Percentiles rank a stretch among this genome's conserved stretches.
Evolutionary conservation across 164 flowering plant species (phyloP).

Genomic region (Aristolochia contorta): DNA sequence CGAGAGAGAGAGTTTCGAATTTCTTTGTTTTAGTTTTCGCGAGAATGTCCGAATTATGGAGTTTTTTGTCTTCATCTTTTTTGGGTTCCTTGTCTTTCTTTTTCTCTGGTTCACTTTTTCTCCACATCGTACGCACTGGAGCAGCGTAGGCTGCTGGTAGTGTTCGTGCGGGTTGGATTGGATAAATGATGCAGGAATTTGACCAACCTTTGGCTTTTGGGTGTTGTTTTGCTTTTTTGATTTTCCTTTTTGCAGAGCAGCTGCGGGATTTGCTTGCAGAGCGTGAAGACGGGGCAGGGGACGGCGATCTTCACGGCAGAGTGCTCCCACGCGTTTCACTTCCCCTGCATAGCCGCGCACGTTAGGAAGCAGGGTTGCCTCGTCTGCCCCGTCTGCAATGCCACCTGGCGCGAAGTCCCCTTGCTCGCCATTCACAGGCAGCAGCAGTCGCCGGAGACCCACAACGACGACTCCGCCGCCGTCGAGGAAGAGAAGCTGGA

Average conservation of each 20-base stretch:
- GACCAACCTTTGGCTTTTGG: neutral
- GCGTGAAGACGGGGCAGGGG: conserved; percentile 82
- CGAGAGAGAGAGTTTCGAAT: neutral
- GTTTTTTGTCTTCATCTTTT: no score
- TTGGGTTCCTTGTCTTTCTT: neutral
- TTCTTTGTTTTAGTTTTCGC: neutral
- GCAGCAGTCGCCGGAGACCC: neutral
- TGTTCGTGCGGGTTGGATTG: conserved; percentile 6
- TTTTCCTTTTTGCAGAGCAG: conserved; percentile 41
- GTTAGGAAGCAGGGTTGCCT: conserved; percentile 44
- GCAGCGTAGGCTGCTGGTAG: conserved; percentile 1
- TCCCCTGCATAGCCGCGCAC: conserved; percentile 78
- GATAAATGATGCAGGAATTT: conserved; percentile 10
- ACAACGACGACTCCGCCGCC: conserved; percentile 3
- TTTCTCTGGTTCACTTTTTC: neutral
- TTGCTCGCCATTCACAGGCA: conserved; percentile 52
- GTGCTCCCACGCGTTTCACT: conserved; percentile 82
- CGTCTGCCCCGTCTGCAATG: conserved; percentile 71
- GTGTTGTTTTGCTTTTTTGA: no score
- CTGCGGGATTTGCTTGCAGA: conserved; percentile 79
- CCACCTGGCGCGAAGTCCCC: conserved; percentile 73
- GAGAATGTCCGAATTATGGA: no score
- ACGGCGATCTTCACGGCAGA: conserved; percentile 91
- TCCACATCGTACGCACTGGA: conserved; percentile 6
- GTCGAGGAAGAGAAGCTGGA: neutral